phyloP scores from a whole-genome alignment of 2,329 filamentous ascomycete genomes.

The Ophiocordyceps unilateralis region DNA sequence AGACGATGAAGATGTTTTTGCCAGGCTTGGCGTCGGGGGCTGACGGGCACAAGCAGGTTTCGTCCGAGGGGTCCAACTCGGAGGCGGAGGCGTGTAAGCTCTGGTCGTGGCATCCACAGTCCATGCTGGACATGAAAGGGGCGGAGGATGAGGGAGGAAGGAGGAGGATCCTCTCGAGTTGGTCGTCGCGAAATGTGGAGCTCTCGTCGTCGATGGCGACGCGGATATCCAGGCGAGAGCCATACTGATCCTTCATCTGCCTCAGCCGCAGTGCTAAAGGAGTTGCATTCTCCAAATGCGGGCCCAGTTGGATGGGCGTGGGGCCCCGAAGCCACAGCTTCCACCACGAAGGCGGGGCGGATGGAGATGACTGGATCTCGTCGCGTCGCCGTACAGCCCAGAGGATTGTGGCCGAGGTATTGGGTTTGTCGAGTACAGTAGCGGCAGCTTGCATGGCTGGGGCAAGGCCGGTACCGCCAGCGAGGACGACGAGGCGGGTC shows the following conservation, averaged over 20 bases:
- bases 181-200: conserved; percentile 39
- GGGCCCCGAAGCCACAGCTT: conserved; percentile 7
- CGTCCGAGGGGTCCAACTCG: conserved; percentile 13
- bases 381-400: conserved; percentile 58
- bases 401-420: conserved; percentile 40
- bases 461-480: conserved; percentile 83
- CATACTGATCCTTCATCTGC: conserved; percentile 39
- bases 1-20: conserved; percentile 61
- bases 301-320: conserved; percentile 6
- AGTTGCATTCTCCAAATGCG: conserved; percentile 14
- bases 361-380: conserved; percentile 23
- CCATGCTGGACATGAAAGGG: not conserved
- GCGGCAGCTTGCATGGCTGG: conserved; percentile 70
- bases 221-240: conserved; percentile 41
- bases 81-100: conserved; percentile 11
- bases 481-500: conserved; percentile 57
- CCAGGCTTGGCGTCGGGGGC: conserved; percentile 16
- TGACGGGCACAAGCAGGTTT: conserved; percentile 10
- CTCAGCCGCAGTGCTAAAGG: conserved; percentile 45
- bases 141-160: not conserved
- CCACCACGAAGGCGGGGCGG: conserved; percentile 8
- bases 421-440: conserved; percentile 31
- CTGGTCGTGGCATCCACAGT: conserved; percentile 14
- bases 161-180: conserved; percentile 22
- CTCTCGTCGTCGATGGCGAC: conserved; percentile 75